Conservation (phyloP, 768 basidiomycete species). For the Tremella yokohamensis region DNA sequence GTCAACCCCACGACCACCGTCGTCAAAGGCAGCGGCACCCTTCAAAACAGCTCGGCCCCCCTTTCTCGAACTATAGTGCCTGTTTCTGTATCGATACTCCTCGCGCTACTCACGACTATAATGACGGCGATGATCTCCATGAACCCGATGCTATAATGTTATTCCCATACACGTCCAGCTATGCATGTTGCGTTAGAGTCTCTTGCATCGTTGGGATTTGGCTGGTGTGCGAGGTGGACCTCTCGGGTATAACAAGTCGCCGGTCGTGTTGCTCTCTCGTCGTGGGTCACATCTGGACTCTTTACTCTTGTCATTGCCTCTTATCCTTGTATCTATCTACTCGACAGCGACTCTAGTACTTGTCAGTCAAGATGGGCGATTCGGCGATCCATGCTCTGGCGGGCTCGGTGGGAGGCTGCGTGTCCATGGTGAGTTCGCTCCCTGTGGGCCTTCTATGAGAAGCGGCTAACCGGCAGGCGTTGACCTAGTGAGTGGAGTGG, state of each 20-base stretch:
- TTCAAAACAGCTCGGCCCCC: background rate
- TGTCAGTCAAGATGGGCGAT: slow-evolving; percentile 54
- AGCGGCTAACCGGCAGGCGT: slow-evolving; percentile 34
- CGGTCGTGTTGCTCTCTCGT: no score
- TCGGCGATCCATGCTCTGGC: slow-evolving; percentile 80
- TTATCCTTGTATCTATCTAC: background rate
- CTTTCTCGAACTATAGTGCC: background rate
- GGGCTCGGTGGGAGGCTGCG: slow-evolving; percentile 83
- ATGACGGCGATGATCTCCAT: slow-evolving; percentile 1
- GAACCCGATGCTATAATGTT: background rate
- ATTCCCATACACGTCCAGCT: background rate
- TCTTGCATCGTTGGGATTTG: no score
- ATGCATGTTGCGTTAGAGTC: no score
- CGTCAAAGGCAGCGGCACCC: background rate
- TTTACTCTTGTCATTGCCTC: background rate
- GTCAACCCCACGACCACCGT: background rate
- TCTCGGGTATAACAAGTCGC: no score
- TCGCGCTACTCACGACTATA: background rate
- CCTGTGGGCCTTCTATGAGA: background rate
- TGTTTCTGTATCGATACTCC: background rate
- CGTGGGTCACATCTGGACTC: background rate
- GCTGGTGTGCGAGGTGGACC: no score
- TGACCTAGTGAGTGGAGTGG: slow-evolving; percentile 46
- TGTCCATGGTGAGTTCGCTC: slow-evolving; percentile 70
- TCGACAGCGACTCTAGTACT: background rate